Conservation (phyloP, 2,329 filamentous ascomycete genomes). For the Proliferodiscus dingleyae region DNA sequence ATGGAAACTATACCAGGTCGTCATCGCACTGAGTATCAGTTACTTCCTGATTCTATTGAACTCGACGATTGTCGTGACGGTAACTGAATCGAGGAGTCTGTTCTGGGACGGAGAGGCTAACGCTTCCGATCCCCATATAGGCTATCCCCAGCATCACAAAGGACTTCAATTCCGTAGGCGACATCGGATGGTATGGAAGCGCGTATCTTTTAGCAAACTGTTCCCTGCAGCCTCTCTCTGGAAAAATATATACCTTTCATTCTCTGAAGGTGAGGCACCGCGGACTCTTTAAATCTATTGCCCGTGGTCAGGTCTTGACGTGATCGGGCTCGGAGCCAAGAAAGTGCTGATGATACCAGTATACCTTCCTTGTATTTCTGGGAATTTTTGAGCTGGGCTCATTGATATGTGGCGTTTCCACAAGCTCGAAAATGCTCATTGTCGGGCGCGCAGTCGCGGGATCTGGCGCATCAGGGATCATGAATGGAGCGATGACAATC, state of each 20-base stretch:
- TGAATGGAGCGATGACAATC: conserved; percentile 25
- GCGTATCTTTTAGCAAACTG: conserved; percentile 30
- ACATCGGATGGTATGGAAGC: conserved; percentile 35
- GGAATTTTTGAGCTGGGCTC: conserved; percentile 25
- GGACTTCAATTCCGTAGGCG: conserved; percentile 32
- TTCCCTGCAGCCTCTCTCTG: conserved; percentile 14
- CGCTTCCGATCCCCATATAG: too few species aligned
- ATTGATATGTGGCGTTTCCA: conserved; percentile 18
- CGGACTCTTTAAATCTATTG: too few species aligned
- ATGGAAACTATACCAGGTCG: conserved; percentile 9
- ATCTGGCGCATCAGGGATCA: conserved; percentile 24
- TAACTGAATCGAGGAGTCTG: too few species aligned
- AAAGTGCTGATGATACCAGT: background rate
- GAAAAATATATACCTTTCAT: conserved; percentile 16
- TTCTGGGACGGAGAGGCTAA: too few species aligned
- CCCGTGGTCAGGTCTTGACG: too few species aligned
- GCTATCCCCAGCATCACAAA: conserved; percentile 36
- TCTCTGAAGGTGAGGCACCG: conserved; percentile 10
- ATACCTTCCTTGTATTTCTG: conserved; percentile 14
- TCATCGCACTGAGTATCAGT: conserved; percentile 17
- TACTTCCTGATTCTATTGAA: conserved; percentile 26
- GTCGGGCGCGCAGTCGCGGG: conserved; percentile 26
- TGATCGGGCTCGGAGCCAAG: too few species aligned
- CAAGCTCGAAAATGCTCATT: conserved; percentile 23
- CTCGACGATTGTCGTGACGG: conserved; percentile 39